Percentiles rank a stretch among this genome's conserved stretches.
Conservation (phyloP, 768 basidiomycete genomes). For the Russula earlei region DNA sequence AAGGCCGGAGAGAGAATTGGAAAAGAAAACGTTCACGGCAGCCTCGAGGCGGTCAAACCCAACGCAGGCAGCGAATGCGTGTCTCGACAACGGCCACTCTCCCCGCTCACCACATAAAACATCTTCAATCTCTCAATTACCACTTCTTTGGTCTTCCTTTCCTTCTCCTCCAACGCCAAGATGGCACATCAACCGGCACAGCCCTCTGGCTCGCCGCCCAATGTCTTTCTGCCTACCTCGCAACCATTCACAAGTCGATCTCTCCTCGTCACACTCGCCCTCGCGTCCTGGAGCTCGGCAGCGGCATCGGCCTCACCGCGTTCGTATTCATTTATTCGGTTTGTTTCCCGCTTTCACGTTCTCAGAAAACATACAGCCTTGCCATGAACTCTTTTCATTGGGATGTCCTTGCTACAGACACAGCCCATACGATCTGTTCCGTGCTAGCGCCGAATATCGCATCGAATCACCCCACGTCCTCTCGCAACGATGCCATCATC, state of each 20-base stretch:
- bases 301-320: slow-evolving; percentile 74
- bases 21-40: slow-evolving; percentile 3
- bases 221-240: slow-evolving; percentile 56
- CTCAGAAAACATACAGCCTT: slow-evolving; percentile 36
- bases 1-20: slow-evolving; percentile 4
- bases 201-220: slow-evolving; percentile 81
- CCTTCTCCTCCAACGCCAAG: slow-evolving; percentile 44
- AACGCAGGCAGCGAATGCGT: neutral
- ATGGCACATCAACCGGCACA: slow-evolving; percentile 67
- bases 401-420: slow-evolving; percentile 71
- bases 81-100: slow-evolving; percentile 10
- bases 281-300: slow-evolving; percentile 66
- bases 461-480: slow-evolving; percentile 32
- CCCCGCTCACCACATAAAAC: slow-evolving; percentile 61
- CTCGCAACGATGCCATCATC: slow-evolving; percentile 36
- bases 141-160: slow-evolving; percentile 35
- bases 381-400: slow-evolving; percentile 60
- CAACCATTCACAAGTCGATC: slow-evolving; percentile 29
- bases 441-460: slow-evolving; percentile 58
- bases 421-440: slow-evolving; percentile 47
- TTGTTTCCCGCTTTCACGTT: slow-evolving; percentile 5
- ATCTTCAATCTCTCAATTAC: slow-evolving; percentile 40
- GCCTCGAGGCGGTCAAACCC: slow-evolving; percentile 19
- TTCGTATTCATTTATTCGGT: slow-evolving; percentile 30
- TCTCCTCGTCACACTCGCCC: slow-evolving; percentile 22